Base-by-base conservation (phyloP, 140 eudicot species). In the Erigeron philadelphicus region DNA sequence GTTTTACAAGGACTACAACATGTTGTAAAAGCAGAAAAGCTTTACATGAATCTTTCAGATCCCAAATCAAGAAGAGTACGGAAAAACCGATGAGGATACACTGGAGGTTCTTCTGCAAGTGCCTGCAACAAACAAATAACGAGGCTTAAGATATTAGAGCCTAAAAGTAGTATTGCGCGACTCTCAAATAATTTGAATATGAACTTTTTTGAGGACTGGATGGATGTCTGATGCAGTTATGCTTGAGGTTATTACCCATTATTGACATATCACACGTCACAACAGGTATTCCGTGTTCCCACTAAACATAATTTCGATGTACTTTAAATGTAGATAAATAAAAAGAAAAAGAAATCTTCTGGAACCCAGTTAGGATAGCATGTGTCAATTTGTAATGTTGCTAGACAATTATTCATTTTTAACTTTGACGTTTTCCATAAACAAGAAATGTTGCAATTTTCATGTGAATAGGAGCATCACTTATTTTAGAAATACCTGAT, bases 31-130 rank as follows among this genome's bases (percentile, higher is more conserved):
- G 17, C 61, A 50, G 11, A 68, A 21, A 21, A 55, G 67, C 18
- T 72, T 78, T 78, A 85, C 71, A 67, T 41, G 47, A 74, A 78
- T 61, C 96, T 83, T 73, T 83, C 81, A 0, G 84, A 79, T 61
- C 86, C 94, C 82, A 88, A 74, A 77, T 88, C 90, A 54, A 86
- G 85, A 59, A 88, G 82, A 38, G 68, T 85, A 53, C 90, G 96
- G 78, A 90, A 90, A 81, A 90, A 90, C 23, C 57, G 72, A 63
- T 85, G 97, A 41, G 97, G 97, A 73, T 90, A 87, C 73, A 90
- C 79, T 12, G 97, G 96, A 70, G 95, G 90, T 70, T 88, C 81
- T 83, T 90, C 97, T 11, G 90, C 87, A 54, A 88, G 83, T 16
- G 97, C 96, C 97, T 88, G 78, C 54, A 55, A 77, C 47, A 42